Percentiles rank a stretch among this genome's conserved stretches.
phyloP scores from a whole-genome alignment of 2,329 filamentous ascomycete species.

The Clonostachys rosea region DNA sequence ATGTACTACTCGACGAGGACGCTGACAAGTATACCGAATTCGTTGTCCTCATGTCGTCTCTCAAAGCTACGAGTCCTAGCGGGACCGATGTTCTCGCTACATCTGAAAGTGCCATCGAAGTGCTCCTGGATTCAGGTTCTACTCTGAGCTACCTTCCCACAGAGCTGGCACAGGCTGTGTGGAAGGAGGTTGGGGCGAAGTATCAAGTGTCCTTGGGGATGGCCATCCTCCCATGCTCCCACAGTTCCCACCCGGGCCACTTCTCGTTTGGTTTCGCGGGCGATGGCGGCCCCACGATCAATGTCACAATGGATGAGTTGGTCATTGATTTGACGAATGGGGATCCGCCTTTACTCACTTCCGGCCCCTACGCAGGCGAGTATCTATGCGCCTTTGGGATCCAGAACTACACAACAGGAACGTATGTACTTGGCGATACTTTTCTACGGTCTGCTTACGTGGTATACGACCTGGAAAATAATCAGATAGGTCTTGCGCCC shows the following conservation, averaged over 20 bases:
- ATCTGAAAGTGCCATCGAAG: conserved; percentile 41
- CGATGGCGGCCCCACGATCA: conserved; percentile 40
- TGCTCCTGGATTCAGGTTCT: conserved; percentile 72
- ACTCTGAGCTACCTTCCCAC: conserved; percentile 66
- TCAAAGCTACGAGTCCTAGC: conserved; percentile 40
- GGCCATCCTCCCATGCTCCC: conserved; percentile 45
- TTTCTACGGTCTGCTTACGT: conserved; percentile 58
- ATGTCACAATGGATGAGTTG: conserved; percentile 50
- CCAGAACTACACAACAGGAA: conserved; percentile 35
- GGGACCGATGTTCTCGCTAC: conserved; percentile 43
- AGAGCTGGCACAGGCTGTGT: conserved; percentile 47
- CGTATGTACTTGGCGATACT: conserved; percentile 50
- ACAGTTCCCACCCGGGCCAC: conserved; percentile 35
- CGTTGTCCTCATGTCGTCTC: conserved; percentile 39
- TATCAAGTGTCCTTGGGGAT: conserved; percentile 28
- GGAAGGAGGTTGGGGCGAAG: conserved; percentile 48
- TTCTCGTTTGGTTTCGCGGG: conserved; percentile 52
- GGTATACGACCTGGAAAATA: conserved; percentile 55
- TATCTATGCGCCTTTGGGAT: conserved; percentile 52
- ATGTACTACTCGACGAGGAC: conserved; percentile 42
- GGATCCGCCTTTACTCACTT: conserved; percentile 23
- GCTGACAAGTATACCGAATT: conserved; percentile 39
- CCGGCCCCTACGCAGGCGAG: conserved; percentile 36
- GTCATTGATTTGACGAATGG: conserved; percentile 39
- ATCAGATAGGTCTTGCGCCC: conserved; percentile 48